Evolutionary conservation across 1,139 yeast genomes (phyloP).

Genomic region (Candida tetrigidarum): DNA sequence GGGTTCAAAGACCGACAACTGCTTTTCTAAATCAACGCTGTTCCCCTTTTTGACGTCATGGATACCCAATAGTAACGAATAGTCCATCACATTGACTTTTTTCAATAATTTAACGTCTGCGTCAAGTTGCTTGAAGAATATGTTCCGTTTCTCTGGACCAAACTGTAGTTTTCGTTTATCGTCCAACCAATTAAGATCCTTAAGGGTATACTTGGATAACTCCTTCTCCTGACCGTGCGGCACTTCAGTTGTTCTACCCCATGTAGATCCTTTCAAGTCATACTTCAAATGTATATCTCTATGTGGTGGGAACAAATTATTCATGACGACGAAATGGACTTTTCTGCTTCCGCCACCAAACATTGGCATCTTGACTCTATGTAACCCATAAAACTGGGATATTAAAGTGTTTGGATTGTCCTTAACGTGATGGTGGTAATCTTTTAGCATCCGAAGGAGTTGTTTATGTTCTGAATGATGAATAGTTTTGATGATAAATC

Average conservation of each 20-base stretch:
- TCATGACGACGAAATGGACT: constrained; percentile 95
- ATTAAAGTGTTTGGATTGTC: constrained; percentile 85
- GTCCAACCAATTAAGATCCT: constrained; percentile 89
- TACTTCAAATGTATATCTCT: constrained; percentile 84
- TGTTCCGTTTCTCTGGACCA: constrained; percentile 68
- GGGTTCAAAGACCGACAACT: constrained; percentile 54
- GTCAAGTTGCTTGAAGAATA: constrained; percentile 70
- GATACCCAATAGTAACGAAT: constrained; percentile 84
- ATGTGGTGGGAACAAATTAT: constrained; percentile 94
- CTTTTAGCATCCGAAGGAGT: constrained; percentile 71
- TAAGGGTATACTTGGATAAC: constrained; percentile 53
- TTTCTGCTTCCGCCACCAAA: constrained; percentile 59
- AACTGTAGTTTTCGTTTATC: constrained; percentile 62
- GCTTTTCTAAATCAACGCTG: constrained; percentile 38
- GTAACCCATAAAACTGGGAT: constrained; percentile 95
- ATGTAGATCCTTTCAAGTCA: constrained; percentile 92
- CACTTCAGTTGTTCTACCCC: constrained; percentile 70
- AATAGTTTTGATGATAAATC: constrained; percentile 94
- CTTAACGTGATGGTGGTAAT: constrained; percentile 81
- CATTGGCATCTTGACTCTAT: constrained; percentile 82
- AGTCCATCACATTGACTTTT: constrained; percentile 89
- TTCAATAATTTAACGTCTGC: constrained; percentile 76
- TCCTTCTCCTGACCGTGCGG: constrained; percentile 24
- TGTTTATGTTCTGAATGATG: constrained; percentile 93
- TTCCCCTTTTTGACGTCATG: constrained; percentile 74